Evolutionary conservation across 441 rosid genomes (phyloP).

Genomic region (Populus hybrid): DNA sequence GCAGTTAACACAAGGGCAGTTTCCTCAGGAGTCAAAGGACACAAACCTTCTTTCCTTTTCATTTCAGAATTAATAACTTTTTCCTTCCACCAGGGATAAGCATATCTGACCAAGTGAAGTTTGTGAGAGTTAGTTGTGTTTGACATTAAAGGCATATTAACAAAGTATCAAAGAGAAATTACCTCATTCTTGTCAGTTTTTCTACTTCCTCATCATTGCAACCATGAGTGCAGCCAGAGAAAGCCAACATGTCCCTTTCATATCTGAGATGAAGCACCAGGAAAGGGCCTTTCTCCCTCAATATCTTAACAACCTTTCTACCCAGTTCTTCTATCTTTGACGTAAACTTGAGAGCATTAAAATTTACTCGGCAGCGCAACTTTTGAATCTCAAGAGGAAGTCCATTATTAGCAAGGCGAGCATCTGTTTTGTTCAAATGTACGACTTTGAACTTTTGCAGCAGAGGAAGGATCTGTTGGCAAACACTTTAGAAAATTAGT

Average conservation of each 20-base stretch:
- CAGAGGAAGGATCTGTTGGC: conserved; percentile 76
- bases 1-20: conserved; percentile 75
- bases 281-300: conserved; percentile 71
- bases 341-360: conserved; percentile 70
- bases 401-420: conserved; percentile 74
- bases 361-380: conserved; percentile 79
- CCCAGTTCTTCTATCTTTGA: conserved; percentile 82
- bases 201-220: conserved; percentile 69
- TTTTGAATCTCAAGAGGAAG: conserved; percentile 65
- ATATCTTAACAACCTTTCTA: conserved; percentile 54
- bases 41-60: conserved; percentile 78
- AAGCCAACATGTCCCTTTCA: conserved; percentile 92
- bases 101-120: conserved; percentile 45
- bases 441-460: conserved; percentile 67
- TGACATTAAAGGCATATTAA: not conserved
- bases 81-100: conserved; percentile 95
- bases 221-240: conserved; percentile 85
- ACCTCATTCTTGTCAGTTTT: conserved; percentile 86
- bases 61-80: conserved; percentile 67
- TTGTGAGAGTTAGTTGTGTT: conserved; percentile 1
- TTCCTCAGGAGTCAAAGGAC: conserved; percentile 91
- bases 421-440: conserved; percentile 75
- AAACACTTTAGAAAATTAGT: conserved; percentile 20
- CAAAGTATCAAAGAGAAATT: conserved; percentile 18
- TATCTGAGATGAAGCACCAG: conserved; percentile 83